Percentiles rank a stretch among this genome's conserved stretches.
These are phyloP conservation scores for Lolium perenne DNA, from an alignment of 176 grass and related monocot species.

Conservation along the genomic window DNA sequence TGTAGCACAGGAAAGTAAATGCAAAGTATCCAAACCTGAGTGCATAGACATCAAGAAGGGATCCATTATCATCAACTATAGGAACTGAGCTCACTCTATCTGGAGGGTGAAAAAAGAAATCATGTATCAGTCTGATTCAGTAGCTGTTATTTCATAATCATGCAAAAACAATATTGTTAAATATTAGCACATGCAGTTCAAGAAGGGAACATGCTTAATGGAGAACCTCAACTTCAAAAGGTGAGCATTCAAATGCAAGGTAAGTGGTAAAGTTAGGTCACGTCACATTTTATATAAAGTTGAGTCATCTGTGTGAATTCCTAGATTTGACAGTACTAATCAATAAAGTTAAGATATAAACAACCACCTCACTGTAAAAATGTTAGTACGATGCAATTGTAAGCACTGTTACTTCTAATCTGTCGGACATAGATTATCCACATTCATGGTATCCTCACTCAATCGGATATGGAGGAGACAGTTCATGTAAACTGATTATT, in stretches of 20 bases:
- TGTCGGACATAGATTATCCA: neutral
- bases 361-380: constrained; percentile 10
- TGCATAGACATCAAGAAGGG: constrained; percentile 59
- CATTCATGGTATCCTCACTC: neutral
- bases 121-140: constrained; percentile 15
- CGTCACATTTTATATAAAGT: neutral
- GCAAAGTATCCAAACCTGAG: constrained; percentile 53
- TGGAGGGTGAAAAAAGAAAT: constrained; percentile 35
- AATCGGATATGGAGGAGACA: constrained; percentile 7
- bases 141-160: constrained; percentile 10
- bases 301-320: neutral
- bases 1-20: constrained; percentile 34
- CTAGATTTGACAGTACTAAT: constrained; percentile 17
- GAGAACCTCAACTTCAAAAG: constrained; percentile 1
- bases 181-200: constrained; percentile 37
- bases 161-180: constrained; percentile 24
- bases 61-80: constrained; percentile 66
- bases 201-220: constrained; percentile 23
- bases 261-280: neutral
- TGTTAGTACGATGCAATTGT: neutral
- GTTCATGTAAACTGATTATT: neutral
- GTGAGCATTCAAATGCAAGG: constrained; percentile 20
- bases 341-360: constrained; percentile 11
- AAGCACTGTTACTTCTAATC: neutral
- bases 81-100: constrained; percentile 70